Conservation (phyloP, 371 early-diverging fungal species). For the Synchytrium microbalum region DNA sequence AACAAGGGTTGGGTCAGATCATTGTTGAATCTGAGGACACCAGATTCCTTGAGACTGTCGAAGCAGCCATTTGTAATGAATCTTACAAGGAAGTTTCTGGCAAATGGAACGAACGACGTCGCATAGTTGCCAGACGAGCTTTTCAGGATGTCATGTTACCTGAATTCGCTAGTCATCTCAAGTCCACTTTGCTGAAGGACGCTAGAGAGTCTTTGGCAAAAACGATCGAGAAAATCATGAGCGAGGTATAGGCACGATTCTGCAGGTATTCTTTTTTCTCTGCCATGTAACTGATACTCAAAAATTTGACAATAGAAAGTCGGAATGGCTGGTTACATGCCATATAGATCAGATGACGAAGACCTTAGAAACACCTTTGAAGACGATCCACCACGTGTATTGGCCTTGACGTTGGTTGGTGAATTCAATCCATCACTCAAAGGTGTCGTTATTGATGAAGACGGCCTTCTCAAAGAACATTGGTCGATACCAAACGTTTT, state of each 20-base stretch:
- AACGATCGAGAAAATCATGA: conserved; percentile 52
- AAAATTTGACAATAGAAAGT: conserved; percentile 44
- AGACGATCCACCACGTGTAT: conserved; percentile 61
- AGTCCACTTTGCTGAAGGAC: conserved; percentile 60
- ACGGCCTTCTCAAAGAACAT: conserved; percentile 62
- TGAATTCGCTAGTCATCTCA: conserved; percentile 61
- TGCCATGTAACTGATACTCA: not conserved
- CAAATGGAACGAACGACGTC: conserved; percentile 76
- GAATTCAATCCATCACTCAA: conserved; percentile 51
- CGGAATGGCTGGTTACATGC: conserved; percentile 55
- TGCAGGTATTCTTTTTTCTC: not conserved
- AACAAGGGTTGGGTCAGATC: conserved; percentile 62
- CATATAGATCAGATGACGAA: not conserved
- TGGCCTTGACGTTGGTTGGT: conserved; percentile 77
- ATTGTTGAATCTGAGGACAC: conserved; percentile 55
- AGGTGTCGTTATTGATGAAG: conserved; percentile 67
- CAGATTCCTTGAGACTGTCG: conserved; percentile 46
- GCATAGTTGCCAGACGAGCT: conserved; percentile 52
- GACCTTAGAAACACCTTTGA: conserved; percentile 22
- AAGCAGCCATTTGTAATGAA: conserved; percentile 53
- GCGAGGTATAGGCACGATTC: conserved; percentile 24
- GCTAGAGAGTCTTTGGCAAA: conserved; percentile 67
- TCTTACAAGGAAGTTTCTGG: conserved; percentile 50
- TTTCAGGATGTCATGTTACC: conserved; percentile 62
- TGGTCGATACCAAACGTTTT: conserved; percentile 34